Evolutionary conservation across 139 green algal species (phyloP), one percentile per base, ranked within the genome.

Genomic region (Ettlia oleoabundans): DNA sequence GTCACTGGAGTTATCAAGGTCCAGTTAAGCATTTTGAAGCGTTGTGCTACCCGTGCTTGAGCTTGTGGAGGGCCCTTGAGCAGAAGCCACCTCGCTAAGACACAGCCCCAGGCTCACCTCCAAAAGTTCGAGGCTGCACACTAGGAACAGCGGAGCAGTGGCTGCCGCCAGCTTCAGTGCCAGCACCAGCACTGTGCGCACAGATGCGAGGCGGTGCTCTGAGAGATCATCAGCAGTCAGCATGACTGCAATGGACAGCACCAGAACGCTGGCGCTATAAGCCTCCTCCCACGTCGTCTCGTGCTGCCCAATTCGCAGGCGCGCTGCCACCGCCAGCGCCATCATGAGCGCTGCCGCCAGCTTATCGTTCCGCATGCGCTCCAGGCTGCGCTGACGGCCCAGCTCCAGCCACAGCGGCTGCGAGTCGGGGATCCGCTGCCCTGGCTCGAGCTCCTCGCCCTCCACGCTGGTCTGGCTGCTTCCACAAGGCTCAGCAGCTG

Each of bases 71-170:
- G n/a, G n/a, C n/a, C n/a, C n/a, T n/a, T n/a, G n/a, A n/a, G n/a
- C n/a, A n/a, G n/a, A n/a, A n/a, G n/a, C n/a, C n/a, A n/a, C n/a
- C n/a, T n/a, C n/a, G n/a, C n/a, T n/a, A n/a, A n/a, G n/a, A n/a
- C n/a, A n/a, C n/a, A n/a, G n/a, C n/a, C n/a, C n/a, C n/a, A n/a
- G n/a, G 40, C 68, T 61, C 26, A 18, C 68, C 26, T 41, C 26
- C 0, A 28, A 38, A 1, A 41, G 26, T 0, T 15, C 41, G 4
- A 76, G 4, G 41, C 22, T 61, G 41, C 35, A 37, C 5, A 61
- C 9, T 41, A 22, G 24, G 68, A 76, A 76, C 19, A 76, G 68
- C 0, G 68, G 68, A 21, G 37, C 43, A n/a, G 68, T 76, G 68
- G 40, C 41, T 19, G 68, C 68, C 8, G 6, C 68, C 26, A 76